These are phyloP conservation scores for Syzygium aqueum DNA, from an alignment of 345 rosid genomes.

Conservation along the genomic window DNA sequence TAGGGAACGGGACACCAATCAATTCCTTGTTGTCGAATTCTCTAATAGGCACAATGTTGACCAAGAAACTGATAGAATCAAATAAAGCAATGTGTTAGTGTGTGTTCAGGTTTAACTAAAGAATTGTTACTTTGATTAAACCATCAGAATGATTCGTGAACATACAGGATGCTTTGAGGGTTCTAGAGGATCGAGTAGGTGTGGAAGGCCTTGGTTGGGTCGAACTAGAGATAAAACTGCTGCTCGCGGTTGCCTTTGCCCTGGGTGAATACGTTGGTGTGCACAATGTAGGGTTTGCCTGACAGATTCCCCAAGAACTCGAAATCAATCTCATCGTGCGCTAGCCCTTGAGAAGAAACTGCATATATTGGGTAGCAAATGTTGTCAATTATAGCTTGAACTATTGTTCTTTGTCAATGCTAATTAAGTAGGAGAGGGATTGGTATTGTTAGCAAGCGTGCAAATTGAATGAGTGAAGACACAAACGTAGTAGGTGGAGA, in stretches of 20 bases:
- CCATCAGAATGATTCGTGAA: background rate
- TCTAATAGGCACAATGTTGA: slow-evolving; percentile 42
- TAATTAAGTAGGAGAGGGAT: background rate
- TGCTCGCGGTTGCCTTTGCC: slow-evolving; percentile 59
- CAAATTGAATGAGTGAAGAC: background rate
- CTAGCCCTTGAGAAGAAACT: slow-evolving; percentile 46
- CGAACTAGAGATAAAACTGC: slow-evolving; percentile 56
- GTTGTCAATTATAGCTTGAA: too few relatives aligned
- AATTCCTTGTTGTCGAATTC: slow-evolving; percentile 39
- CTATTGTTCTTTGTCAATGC: background rate
- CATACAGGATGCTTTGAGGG: slow-evolving; percentile 34
- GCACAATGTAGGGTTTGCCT: slow-evolving; percentile 54
- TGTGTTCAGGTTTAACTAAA: background rate
- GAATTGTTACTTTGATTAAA: background rate
- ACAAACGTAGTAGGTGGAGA: slow-evolving; percentile 39
- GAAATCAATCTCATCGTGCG: slow-evolving; percentile 55
- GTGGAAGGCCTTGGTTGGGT: slow-evolving; percentile 42
- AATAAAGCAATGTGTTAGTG: background rate
- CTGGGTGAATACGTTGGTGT: slow-evolving; percentile 42
- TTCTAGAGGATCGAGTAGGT: slow-evolving; percentile 47
- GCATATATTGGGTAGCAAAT: background rate
- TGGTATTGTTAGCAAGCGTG: background rate
- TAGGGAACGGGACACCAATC: slow-evolving; percentile 30
- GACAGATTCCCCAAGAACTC: slow-evolving; percentile 50
- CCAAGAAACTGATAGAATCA: slow-evolving; percentile 21